Evolutionary conservation across 257 asterid species (phyloP), one percentile per base, ranked within the genome.

Genomic region (Solanum chiquidenum): DNA sequence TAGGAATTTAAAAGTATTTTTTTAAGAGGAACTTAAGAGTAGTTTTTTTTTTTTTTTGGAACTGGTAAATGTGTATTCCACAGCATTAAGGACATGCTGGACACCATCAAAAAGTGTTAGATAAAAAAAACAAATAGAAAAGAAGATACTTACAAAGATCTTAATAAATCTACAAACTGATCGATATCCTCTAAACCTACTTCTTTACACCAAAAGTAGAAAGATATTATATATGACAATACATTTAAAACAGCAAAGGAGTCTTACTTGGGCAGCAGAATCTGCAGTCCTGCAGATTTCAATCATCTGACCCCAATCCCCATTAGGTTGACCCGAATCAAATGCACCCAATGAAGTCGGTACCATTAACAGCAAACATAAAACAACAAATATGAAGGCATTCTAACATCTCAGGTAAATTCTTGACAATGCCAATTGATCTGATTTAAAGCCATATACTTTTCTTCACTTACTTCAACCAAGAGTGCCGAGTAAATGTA

Each of bases 251-350:
- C 18, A 71, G 77, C 87, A 83, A 62, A 33, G 42, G 84, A 84
- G 46, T 87, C 93, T 91, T 91, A 91, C 93, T 72, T 88, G 90
- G 69, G 68, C 33, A 52, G 92, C 89, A 87, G 92, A 86, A 91
- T 83, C 89, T 46, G 42, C 82, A 87, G 86, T 79, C 89, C 69
- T 73, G 90, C 88, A 90, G 87, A 88, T 90, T 75, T 42, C 89
- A 89, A 52, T 77, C 90, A 89, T 87, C 90, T 86, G 86, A 80
- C 80, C 68, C 29, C n/a, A 44, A 79, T 87, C 84, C 84, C 31
- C 21, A 60, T 85, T 87, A 87, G n/a, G 91, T 87, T 87, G 87
- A 31, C 83, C 62, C 90, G n/a, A 49, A 83, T 84, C 69, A 84
- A 80, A 80, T 87, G 87, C 86, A 87, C 87, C 84, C 52, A 86